A percentile compares a stretch with the other conserved stretches of the same genome.
These are phyloP conservation scores for Acephala macrosclerotiorum DNA, from an alignment of 2,329 filamentous ascomycete genomes.

Conservation along the genomic window DNA sequence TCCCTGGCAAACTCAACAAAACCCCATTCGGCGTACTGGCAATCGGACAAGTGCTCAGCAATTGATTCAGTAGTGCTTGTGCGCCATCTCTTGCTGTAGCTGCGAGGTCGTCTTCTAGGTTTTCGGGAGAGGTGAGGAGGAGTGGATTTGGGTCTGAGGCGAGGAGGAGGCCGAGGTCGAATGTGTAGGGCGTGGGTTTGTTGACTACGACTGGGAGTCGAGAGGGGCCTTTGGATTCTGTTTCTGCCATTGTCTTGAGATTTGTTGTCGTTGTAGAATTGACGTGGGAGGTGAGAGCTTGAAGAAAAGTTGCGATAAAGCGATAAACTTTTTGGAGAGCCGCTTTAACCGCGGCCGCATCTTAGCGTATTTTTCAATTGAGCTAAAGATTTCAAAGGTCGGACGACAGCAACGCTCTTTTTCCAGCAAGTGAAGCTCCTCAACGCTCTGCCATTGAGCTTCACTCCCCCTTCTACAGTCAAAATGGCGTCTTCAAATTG, in stretches of 20 bases:
- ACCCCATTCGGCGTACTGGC: slow-evolving; percentile 74
- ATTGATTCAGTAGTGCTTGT: slow-evolving; percentile 92
- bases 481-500: slow-evolving; percentile 63
- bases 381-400: slow-evolving; percentile 11
- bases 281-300: slow-evolving; percentile 10
- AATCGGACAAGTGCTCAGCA: slow-evolving; percentile 87
- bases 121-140: slow-evolving; percentile 54
- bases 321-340: slow-evolving; percentile 31
- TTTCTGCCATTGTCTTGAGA: slow-evolving; percentile 14
- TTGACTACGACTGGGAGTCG: slow-evolving; percentile 69
- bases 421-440: slow-evolving; percentile 6
- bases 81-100: slow-evolving; percentile 85
- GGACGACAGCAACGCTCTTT: slow-evolving; percentile 1
- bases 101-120: slow-evolving; percentile 73
- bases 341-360: slow-evolving; percentile 33
- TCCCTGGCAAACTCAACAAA: slow-evolving; percentile 77
- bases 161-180: slow-evolving; percentile 88
- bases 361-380: slow-evolving; percentile 21
- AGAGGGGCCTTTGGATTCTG: slow-evolving; percentile 27
- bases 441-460: slow-evolving; percentile 2
- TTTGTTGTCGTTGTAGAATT: not conserved
- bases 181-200: slow-evolving; percentile 90
- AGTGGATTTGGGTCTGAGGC: slow-evolving; percentile 88
- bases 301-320: slow-evolving; percentile 21
- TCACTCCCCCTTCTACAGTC: not conserved